Evolutionary conservation across 257 asterid genomes (phyloP).

Genomic region (Solanum appendiculatum): DNA sequence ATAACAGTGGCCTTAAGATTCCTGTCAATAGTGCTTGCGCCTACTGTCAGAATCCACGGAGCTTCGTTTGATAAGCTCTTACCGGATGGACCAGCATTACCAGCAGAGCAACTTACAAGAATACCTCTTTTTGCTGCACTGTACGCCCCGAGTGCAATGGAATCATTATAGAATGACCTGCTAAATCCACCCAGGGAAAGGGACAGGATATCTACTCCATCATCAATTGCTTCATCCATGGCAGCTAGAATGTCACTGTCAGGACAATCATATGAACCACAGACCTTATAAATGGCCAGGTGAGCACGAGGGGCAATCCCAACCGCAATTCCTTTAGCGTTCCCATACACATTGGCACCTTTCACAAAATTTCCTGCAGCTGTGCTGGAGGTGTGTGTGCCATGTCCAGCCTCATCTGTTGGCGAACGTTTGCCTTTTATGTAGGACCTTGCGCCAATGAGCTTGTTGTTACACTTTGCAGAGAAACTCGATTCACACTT

Average conservation of each 20-base stretch:
- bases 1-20: conserved; percentile 14
- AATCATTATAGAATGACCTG: background rate
- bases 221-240: conserved; percentile 40
- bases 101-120: conserved; percentile 31
- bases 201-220: conserved; percentile 25
- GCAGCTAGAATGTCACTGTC: conserved; percentile 27
- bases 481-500: conserved; percentile 15
- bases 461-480: conserved; percentile 26
- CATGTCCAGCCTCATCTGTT: conserved; percentile 32
- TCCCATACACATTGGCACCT: conserved; percentile 34
- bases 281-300: conserved; percentile 36
- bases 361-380: conserved; percentile 45
- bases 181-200: conserved; percentile 7
- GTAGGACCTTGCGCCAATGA: conserved; percentile 33
- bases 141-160: conserved; percentile 24
- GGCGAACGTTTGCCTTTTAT: background rate
- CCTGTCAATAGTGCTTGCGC: conserved; percentile 37
- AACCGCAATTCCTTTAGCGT: conserved; percentile 36
- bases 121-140: conserved; percentile 32
- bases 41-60: conserved; percentile 48
- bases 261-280: background rate
- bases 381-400: conserved; percentile 38
- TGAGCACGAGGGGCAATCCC: conserved; percentile 56
- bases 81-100: conserved; percentile 14
- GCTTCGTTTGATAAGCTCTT: conserved; percentile 1